These are phyloP conservation scores for Colletotrichum sp. DNA, from an alignment of 2,329 filamentous ascomycete genomes.

Conservation along the genomic window DNA sequence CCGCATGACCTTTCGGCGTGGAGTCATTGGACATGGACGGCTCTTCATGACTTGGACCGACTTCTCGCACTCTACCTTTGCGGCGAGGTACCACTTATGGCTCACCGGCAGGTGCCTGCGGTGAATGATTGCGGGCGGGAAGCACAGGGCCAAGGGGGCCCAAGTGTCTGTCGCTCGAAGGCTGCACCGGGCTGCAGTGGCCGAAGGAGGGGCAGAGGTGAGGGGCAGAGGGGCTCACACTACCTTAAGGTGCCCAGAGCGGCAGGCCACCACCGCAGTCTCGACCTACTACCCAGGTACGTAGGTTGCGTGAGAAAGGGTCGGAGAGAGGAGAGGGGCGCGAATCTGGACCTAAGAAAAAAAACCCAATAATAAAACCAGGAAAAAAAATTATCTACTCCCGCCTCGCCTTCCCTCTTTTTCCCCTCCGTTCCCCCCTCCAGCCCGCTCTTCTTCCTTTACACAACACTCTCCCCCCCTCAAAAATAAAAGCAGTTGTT, in stretches of 20 bases:
- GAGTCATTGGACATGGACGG: neutral
- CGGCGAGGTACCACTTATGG: neutral
- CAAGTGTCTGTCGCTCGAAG: neutral
- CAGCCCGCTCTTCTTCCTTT: constrained; percentile 21
- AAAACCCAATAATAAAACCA: constrained; percentile 25
- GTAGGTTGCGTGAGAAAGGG: neutral
- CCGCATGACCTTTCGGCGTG: neutral
- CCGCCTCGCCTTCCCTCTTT: constrained; percentile 23
- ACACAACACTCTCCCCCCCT: constrained; percentile 17
- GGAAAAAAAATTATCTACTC: constrained; percentile 26
- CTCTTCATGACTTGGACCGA: neutral
- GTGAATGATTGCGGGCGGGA: neutral
- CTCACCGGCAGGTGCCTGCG: neutral
- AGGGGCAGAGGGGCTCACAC: neutral
- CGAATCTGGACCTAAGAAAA: constrained; percentile 13
- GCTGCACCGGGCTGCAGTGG: neutral
- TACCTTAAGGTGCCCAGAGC: neutral
- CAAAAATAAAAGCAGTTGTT: constrained; percentile 18
- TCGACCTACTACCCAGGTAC: neutral
- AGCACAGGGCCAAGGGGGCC: neutral
- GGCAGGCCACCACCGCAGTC: neutral
- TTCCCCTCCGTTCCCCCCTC: constrained; percentile 21
- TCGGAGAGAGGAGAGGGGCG: constrained; percentile 8
- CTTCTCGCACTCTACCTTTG: neutral
- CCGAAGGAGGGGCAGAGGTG: neutral